Percentiles rank a stretch among this genome's conserved stretches.
These are phyloP conservation scores for Fusarium brevicatenulatum DNA, from an alignment of 2,329 filamentous ascomycete genomes.

Conservation along the genomic window DNA sequence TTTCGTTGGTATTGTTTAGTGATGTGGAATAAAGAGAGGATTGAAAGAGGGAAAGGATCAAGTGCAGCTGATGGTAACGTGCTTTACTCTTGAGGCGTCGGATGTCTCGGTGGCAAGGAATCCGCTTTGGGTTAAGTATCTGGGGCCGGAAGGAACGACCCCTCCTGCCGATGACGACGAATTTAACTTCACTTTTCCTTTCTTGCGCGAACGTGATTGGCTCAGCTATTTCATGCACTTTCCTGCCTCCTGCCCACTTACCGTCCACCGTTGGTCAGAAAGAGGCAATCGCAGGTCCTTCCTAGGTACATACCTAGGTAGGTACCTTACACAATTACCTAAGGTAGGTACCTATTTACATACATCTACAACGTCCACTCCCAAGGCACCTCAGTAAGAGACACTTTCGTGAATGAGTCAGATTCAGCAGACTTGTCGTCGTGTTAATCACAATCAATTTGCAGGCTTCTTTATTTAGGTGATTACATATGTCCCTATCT, in stretches of 20 bases:
- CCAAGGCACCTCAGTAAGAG: neutral
- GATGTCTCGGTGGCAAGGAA: slow-evolving; percentile 37
- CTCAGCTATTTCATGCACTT: neutral
- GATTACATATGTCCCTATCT: neutral
- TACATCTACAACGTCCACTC: neutral
- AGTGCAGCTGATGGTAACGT: slow-evolving; percentile 19
- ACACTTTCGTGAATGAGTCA: neutral
- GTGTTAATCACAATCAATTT: neutral
- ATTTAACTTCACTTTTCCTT: neutral
- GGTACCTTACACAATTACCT: neutral
- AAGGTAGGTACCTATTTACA: neutral
- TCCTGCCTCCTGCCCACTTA: neutral
- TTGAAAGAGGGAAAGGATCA: slow-evolving; percentile 1
- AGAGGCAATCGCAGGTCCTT: neutral
- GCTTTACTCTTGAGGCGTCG: slow-evolving; percentile 24
- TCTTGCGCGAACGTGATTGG: neutral
- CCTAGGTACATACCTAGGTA: neutral
- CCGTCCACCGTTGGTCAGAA: neutral
- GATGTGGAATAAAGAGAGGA: slow-evolving; percentile 6
- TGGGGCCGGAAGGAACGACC: slow-evolving; percentile 23
- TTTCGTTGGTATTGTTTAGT: neutral
- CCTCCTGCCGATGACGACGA: slow-evolving; percentile 27
- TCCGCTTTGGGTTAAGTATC: slow-evolving; percentile 32
- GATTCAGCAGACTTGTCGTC: neutral
- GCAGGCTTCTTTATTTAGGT: neutral